phyloP scores from a whole-genome alignment of 2,329 filamentous ascomycete species.

The Trichoderma endophyticum region DNA sequence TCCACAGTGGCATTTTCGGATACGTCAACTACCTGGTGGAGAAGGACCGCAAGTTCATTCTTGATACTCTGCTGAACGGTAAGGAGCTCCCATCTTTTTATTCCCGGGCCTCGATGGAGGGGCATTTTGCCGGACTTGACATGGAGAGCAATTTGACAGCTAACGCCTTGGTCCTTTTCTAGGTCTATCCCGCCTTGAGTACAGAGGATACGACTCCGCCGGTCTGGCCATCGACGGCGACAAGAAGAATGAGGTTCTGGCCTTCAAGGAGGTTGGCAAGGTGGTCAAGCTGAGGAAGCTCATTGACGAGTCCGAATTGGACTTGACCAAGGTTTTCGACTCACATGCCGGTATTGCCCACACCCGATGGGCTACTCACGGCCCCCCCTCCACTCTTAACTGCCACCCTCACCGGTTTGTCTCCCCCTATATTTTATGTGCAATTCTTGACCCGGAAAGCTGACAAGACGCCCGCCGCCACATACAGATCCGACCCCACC shows the following conservation, averaged over 20 bases:
- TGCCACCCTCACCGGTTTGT: constrained; percentile 95
- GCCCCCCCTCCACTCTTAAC: constrained; percentile 87
- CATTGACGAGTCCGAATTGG: constrained; percentile 77
- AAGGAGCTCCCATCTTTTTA: constrained; percentile 36
- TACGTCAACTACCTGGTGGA: constrained; percentile 99
- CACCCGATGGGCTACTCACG: constrained; percentile 98
- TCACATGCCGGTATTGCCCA: constrained; percentile 98
- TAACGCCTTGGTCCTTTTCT: constrained; percentile 25
- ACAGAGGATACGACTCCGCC: constrained; percentile 97
- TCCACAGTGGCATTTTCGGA: constrained; percentile 81
- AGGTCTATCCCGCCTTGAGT: constrained; percentile 95
- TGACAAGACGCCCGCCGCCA: constrained; percentile 15
- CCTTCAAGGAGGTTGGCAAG: constrained; percentile 99
- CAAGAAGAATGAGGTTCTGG: constrained; percentile 96
- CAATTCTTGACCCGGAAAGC: background rate
- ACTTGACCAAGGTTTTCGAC: constrained; percentile 91
- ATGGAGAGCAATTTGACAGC: constrained; percentile 11
- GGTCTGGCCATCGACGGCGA: constrained; percentile 94
- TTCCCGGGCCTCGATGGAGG: background rate
- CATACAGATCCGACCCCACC: constrained; percentile 76
- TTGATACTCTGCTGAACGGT: constrained; percentile 96
- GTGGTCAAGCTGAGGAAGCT: constrained; percentile 94
- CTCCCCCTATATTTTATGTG: background rate
- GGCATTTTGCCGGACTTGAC: background rate
- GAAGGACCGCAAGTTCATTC: constrained; percentile 95